Conservation (phyloP, 257 asterid species). For the Anisodus acutangulus region DNA sequence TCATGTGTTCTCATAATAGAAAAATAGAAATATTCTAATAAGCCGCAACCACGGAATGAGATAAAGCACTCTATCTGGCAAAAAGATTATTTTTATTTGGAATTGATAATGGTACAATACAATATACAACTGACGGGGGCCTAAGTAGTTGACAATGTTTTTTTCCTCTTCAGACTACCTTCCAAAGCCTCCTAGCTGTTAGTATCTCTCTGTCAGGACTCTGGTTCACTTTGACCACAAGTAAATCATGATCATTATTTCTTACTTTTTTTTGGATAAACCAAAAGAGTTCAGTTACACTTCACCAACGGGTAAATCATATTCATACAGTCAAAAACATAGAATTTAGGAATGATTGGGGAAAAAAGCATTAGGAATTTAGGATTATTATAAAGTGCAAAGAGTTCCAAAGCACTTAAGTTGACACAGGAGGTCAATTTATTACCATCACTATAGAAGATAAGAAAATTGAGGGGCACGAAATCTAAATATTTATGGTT, state of each 20-base stretch:
- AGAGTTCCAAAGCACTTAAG: not conserved
- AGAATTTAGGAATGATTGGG: not conserved
- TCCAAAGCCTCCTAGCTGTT: not conserved
- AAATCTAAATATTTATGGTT: not conserved
- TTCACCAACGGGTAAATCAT: conserved; percentile 1
- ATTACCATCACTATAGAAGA: not conserved
- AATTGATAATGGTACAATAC: not conserved
- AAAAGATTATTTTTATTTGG: conserved; percentile 3
- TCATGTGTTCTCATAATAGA: not conserved
- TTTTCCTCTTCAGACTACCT: not conserved
- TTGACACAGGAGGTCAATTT: not conserved
- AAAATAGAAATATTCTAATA: not conserved
- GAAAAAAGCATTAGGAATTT: not conserved
- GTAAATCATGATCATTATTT: not conserved
- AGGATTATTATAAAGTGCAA: not conserved
- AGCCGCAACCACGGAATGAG: not conserved
- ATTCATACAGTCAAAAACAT: not conserved
- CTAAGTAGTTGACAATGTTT: not conserved
- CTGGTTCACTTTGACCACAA: not conserved
- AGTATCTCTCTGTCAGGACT: not conserved
- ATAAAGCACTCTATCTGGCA: not conserved
- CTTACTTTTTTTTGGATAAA: not conserved
- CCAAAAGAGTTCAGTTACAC: conserved; percentile 13
- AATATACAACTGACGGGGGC: not conserved
- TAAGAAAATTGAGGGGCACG: not conserved